phyloP scores from a whole-genome alignment of 345 rosid species.

The Eucalyptus regnans region DNA sequence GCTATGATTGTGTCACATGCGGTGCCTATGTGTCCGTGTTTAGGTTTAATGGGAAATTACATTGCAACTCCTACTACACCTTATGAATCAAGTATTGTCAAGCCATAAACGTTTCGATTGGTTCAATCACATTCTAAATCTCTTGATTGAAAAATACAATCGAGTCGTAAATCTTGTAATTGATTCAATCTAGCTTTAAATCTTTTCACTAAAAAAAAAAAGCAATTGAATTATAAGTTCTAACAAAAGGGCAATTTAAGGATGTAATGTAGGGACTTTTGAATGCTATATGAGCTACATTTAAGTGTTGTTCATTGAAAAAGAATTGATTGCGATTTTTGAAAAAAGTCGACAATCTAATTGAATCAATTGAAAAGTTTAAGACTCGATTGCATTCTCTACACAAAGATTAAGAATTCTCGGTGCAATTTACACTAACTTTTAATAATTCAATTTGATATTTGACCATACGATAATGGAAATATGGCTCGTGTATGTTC shows the following conservation, averaged over 20 bases:
- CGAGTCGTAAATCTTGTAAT: no score
- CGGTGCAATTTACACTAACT: fast-evolving
- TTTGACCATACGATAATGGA: neutral
- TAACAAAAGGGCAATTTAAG: neutral
- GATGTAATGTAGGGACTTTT: neutral
- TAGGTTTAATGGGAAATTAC: neutral
- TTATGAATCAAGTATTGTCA: fast-evolving
- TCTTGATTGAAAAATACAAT: no score
- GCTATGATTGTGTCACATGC: fast-evolving
- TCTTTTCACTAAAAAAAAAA: neutral
- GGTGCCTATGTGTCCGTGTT: fast-evolving
- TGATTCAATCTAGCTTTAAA: no score
- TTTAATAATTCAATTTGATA: neutral
- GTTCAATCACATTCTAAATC: neutral
- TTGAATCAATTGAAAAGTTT: neutral
- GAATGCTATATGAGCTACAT: neutral
- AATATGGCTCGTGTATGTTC: fast-evolving
- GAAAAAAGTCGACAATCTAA: neutral
- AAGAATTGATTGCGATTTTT: fast-evolving
- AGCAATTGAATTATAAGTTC: neutral
- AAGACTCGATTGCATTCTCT: neutral
- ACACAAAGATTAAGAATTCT: neutral
- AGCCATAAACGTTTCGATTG: fast-evolving
- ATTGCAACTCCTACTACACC: neutral
- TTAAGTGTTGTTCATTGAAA: neutral